Conservation (phyloP, 2,329 filamentous ascomycete genomes). For the Alternaria sp. region DNA sequence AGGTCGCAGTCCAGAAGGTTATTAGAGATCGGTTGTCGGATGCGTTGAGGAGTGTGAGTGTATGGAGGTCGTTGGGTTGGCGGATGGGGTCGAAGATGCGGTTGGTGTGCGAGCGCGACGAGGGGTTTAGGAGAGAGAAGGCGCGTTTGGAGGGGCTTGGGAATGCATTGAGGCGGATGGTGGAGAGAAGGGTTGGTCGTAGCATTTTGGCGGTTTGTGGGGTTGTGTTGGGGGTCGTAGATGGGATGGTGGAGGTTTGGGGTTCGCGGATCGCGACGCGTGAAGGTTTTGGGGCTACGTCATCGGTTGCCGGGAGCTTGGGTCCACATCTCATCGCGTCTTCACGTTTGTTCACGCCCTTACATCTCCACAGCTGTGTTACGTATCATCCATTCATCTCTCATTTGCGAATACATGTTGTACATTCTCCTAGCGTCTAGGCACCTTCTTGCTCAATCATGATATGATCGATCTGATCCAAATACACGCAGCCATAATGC, state of each 20-base stretch:
- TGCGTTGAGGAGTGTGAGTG: slow-evolving; percentile 55
- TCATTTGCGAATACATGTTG: no score
- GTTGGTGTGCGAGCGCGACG: slow-evolving; percentile 29
- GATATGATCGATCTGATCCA: no score
- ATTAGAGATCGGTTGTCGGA: slow-evolving; percentile 53
- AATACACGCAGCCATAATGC: no score
- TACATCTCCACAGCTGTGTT: no score
- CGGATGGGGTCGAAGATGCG: slow-evolving; percentile 52
- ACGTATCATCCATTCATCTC: no score
- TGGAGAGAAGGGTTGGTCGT: background rate
- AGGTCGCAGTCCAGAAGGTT: slow-evolving; percentile 59
- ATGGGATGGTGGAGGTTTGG: background rate
- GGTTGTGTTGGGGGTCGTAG: background rate
- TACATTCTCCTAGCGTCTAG: no score
- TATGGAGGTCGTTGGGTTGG: slow-evolving; percentile 55
- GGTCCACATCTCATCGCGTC: no score
- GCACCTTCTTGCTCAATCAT: no score
- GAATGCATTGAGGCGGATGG: background rate
- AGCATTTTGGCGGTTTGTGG: slow-evolving; percentile 1
- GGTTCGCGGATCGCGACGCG: slow-evolving; percentile 2
- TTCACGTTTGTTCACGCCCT: no score
- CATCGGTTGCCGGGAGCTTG: slow-evolving; percentile 20
- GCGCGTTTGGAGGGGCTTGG: slow-evolving; percentile 6
- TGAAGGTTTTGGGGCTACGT: slow-evolving; percentile 12
- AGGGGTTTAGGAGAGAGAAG: slow-evolving; percentile 25